Conservation (phyloP, 2,329 filamentous ascomycete species). For the Orbilia brochopaga region DNA sequence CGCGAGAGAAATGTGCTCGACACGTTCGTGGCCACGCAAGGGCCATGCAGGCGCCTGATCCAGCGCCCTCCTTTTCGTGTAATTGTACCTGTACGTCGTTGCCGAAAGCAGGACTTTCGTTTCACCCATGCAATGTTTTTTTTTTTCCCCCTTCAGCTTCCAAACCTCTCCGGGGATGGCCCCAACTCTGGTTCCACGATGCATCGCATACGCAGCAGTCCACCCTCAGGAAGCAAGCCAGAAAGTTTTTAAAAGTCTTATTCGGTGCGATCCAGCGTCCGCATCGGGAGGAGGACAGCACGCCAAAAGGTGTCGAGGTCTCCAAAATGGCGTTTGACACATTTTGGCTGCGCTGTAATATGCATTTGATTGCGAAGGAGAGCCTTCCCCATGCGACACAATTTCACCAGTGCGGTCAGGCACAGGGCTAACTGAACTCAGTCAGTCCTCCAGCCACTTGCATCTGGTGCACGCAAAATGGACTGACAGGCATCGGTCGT, state of each 20-base stretch:
- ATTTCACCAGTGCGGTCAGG: not conserved
- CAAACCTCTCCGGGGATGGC: too few species aligned
- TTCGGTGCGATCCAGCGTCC: not conserved
- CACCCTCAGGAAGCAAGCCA: slow-evolving; percentile 2
- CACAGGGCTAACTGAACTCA: not conserved
- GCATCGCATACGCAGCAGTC: not conserved
- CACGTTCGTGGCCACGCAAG: too few species aligned
- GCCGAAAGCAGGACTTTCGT: too few species aligned
- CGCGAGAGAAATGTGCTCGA: too few species aligned
- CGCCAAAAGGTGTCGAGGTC: not conserved
- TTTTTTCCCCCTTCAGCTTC: not conserved
- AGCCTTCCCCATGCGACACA: not conserved
- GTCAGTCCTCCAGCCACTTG: not conserved
- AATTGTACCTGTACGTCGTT: too few species aligned
- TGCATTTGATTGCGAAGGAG: slow-evolving; percentile 4
- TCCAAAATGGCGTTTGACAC: not conserved
- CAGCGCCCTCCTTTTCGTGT: too few species aligned
- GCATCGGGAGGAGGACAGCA: not conserved
- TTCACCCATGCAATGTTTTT: not conserved
- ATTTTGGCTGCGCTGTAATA: not conserved
- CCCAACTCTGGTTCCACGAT: not conserved
- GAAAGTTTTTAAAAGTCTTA: slow-evolving; percentile 8
- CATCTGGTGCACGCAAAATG: not conserved
- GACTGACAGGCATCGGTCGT: not conserved
- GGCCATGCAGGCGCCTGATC: too few species aligned